Evolutionary conservation across 2,329 filamentous ascomycete species (phyloP).

Genomic region (Talaromyces sp.): DNA sequence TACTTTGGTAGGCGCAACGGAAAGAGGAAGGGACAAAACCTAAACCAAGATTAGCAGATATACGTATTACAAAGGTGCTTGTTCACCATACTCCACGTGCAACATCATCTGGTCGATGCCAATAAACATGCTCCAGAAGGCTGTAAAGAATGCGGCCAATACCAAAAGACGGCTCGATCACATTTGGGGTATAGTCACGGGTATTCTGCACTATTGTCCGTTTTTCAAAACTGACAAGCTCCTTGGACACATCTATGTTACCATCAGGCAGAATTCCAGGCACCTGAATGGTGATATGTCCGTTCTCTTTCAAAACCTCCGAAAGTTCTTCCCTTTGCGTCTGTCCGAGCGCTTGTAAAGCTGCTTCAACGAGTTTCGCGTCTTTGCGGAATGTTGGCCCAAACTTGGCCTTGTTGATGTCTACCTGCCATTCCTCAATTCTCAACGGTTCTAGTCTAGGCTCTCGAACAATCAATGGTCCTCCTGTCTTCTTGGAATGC

Average conservation of each 20-base stretch:
- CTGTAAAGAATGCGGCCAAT: conserved; percentile 92
- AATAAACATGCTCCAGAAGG: conserved; percentile 90
- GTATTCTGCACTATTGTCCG: conserved; percentile 75
- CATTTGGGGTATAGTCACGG: conserved; percentile 89
- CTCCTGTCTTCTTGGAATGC: conserved; percentile 76
- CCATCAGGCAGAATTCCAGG: conserved; percentile 56
- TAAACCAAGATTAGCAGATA: conserved; percentile 10
- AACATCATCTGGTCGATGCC: conserved; percentile 79
- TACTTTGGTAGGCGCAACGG: conserved; percentile 89
- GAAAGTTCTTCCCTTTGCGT: conserved; percentile 74
- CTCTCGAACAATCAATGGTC: conserved; percentile 71
- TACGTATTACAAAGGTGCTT: background rate
- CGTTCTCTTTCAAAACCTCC: conserved; percentile 63
- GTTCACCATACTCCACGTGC: conserved; percentile 69
- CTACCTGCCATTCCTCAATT: conserved; percentile 80
- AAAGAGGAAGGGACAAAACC: conserved; percentile 68
- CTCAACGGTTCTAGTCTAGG: conserved; percentile 69
- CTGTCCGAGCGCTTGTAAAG: conserved; percentile 69
- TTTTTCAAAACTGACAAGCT: conserved; percentile 78
- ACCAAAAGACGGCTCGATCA: conserved; percentile 95
- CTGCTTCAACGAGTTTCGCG: conserved; percentile 77
- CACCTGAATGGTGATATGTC: conserved; percentile 75
- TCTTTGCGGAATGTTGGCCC: conserved; percentile 95
- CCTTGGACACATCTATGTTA: conserved; percentile 71
- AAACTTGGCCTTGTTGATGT: conserved; percentile 91